Base-by-base conservation (phyloP, 192 early-diverging fungal genomes). In the Coemansia sp. region DNA sequence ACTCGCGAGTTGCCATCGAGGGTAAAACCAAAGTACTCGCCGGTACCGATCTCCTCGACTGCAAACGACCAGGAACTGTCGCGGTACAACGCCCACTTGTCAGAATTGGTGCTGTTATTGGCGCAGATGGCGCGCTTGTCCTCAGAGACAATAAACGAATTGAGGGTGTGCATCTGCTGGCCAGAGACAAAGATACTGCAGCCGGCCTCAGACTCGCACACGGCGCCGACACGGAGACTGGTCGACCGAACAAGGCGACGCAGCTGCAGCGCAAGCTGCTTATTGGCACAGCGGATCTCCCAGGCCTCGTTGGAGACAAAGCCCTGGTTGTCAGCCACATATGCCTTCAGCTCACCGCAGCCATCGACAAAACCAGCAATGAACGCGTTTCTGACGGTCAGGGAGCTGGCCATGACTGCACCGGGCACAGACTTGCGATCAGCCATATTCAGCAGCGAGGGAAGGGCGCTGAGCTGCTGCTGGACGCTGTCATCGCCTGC, bases 1-100 rank as follows among this genome's bases (percentile, higher is more conserved):
- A 87, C 74, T 12, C 84, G 81, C 59, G 82, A 86, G 80, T 87
- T 87, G 62, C 85, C 84, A 64, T 85, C 79, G 11, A 87, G 78
- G 43, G 75, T 75, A 48, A 87, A 87, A 15, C 86, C 86, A 79
- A 75, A 87, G 79, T 87, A 87, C 48, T 75, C 78, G 35, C 70
- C 84, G 6, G 65, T 38, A 0, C 75, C 78, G 15, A 81, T 53
- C 48, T 63, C 63, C 66, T 77, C 74, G 18, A 87, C 62, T 4
- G 32, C 28, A 52, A 87, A 85, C 37, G 56, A 9, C 86, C 83
- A 87, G 34, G 67, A 63, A 60, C 66, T 73, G 36, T 53, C 57
- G 59, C 64, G 22, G 43, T 52, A 54, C 38, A 45, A 33, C 34
- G 18, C 32, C 68, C 66, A 73, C 8, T 9, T 15, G 12, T 70